Evolutionary conservation across 495 filamentous ascomycete species (phyloP).

Genomic region (Neurospora hispaniola): DNA sequence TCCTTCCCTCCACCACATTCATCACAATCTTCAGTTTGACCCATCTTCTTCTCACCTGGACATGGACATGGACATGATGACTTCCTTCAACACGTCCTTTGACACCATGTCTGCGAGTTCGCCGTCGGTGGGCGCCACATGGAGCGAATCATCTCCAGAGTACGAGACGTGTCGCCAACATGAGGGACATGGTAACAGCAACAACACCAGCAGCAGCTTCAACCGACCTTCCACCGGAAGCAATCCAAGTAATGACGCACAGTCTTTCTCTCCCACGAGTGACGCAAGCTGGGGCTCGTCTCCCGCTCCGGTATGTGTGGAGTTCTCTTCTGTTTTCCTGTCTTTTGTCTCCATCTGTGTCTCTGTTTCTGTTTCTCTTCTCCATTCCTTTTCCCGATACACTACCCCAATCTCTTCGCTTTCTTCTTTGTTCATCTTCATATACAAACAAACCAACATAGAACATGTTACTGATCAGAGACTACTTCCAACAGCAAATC

Average conservation of each 20-base stretch:
- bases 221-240: neutral
- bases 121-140: neutral
- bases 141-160: neutral
- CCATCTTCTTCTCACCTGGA: neutral
- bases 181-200: neutral
- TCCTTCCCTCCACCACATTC: neutral
- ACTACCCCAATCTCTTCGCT: neutral
- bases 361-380: neutral
- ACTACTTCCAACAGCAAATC: neutral
- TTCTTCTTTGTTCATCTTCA: neutral
- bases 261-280: neutral
- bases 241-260: neutral
- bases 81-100: neutral
- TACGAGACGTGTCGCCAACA: neutral
- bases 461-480: neutral
- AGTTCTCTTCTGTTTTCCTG: neutral
- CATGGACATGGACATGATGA: neutral
- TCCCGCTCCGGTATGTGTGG: neutral
- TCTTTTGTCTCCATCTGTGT: neutral
- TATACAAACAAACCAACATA: neutral
- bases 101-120: neutral
- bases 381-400: neutral
- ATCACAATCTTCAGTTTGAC: neutral
- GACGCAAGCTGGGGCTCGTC: neutral
- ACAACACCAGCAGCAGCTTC: neutral